phyloP scores from a whole-genome alignment of 805 yeast genomes.

The Wickerhamomyces canadensis region DNA sequence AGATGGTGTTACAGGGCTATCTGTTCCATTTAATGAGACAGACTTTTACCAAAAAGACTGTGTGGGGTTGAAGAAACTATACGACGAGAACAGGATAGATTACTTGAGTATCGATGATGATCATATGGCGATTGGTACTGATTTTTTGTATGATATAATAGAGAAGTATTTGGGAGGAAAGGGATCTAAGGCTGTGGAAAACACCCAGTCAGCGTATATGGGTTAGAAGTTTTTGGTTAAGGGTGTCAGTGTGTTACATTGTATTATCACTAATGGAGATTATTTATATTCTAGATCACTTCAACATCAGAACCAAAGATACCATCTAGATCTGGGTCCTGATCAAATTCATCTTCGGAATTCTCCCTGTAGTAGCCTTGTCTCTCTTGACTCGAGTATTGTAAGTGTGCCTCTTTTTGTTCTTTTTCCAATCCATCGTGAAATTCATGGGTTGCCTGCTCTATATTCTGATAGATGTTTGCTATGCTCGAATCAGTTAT shows the following conservation, averaged over 20 bases:
- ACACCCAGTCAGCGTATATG: too few relatives aligned
- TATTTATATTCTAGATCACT: slow-evolving; percentile 10
- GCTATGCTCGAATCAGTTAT: slow-evolving; percentile 2
- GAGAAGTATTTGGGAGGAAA: slow-evolving; percentile 35
- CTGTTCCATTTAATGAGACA: slow-evolving; percentile 44
- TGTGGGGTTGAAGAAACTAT: slow-evolving; percentile 52
- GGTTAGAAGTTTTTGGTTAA: neutral
- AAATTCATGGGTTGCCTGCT: slow-evolving; percentile 10
- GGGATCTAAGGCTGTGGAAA: too few relatives aligned
- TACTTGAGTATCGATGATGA: slow-evolving; percentile 47
- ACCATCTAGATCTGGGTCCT: slow-evolving; percentile 10
- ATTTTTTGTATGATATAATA: slow-evolving; percentile 40
- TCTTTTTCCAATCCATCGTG: slow-evolving; percentile 7
- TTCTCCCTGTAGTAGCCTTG: too few relatives aligned
- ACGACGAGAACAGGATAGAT: slow-evolving; percentile 37
- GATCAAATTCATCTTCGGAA: slow-evolving; percentile 6
- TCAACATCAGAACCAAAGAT: slow-evolving; percentile 23
- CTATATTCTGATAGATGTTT: slow-evolving; percentile 8
- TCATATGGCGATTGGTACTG: slow-evolving; percentile 63
- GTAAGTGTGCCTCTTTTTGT: slow-evolving; percentile 1
- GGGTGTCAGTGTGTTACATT: too few relatives aligned
- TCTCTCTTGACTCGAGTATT: too few relatives aligned
- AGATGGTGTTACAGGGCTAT: slow-evolving; percentile 36
- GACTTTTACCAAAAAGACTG: slow-evolving; percentile 45
- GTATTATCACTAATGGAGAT: neutral